A percentile compares a stretch with the other conserved stretches of the same genome.
Evolutionary conservation across 2,329 filamentous ascomycete genomes (phyloP).

Genomic region (Nemania sp.): DNA sequence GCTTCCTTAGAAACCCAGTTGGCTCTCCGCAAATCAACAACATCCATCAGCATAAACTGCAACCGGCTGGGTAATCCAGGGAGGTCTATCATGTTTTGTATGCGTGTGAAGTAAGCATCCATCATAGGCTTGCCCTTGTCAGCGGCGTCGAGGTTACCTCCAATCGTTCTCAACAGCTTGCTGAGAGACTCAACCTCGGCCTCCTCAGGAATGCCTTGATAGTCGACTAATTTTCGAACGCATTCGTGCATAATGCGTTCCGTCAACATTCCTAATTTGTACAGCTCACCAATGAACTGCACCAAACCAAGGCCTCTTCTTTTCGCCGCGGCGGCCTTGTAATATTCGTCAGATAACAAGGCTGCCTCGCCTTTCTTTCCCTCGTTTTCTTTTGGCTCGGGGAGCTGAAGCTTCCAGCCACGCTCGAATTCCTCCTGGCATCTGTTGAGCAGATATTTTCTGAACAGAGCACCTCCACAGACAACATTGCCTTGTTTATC

Average conservation of each 20-base stretch:
- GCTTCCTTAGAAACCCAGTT: constrained; percentile 85
- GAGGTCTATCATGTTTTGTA: constrained; percentile 78
- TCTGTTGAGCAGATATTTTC: constrained; percentile 97
- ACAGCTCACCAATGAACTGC: constrained; percentile 98
- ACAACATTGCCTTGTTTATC: constrained; percentile 90
- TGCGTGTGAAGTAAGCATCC: constrained; percentile 91
- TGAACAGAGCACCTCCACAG: constrained; percentile 90
- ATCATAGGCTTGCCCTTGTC: constrained; percentile 87
- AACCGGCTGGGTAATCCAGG: constrained; percentile 84
- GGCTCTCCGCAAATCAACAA: constrained; percentile 77
- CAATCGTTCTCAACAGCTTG: constrained; percentile 90
- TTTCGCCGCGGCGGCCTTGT: constrained; percentile 89
- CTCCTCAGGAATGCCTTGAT: constrained; percentile 89
- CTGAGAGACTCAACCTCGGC: constrained; percentile 94
- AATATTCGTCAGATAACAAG: constrained; percentile 96
- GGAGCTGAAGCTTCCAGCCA: constrained; percentile 90
- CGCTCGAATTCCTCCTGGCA: constrained; percentile 99
- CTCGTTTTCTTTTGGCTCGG: constrained; percentile 65
- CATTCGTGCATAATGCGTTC: constrained; percentile 99
- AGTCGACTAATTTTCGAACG: constrained; percentile 95
- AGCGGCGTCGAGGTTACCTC: constrained; percentile 78
- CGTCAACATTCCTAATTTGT: constrained; percentile 98
- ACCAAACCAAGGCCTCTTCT: constrained; percentile 95
- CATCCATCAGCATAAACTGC: constrained; percentile 95
- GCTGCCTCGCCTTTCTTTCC: constrained; percentile 67